Conservation (phyloP, 225 moss, liverwort and hornwort genomes). For the Straminergon stramineum region DNA sequence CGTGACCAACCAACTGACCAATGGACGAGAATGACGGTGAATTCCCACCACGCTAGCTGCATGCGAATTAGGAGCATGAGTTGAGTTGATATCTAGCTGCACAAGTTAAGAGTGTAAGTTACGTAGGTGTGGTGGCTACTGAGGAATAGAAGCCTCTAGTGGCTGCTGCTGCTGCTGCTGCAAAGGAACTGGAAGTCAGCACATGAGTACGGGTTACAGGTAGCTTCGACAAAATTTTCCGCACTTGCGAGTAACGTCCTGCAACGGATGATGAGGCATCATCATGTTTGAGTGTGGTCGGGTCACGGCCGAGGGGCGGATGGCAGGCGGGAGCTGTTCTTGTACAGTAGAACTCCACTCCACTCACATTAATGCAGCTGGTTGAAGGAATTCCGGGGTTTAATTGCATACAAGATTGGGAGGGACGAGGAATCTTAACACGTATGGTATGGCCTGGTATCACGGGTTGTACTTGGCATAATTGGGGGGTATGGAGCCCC, state of each 20-base stretch:
- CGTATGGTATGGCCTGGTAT: neutral
- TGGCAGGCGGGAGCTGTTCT: neutral
- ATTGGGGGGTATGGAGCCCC: neutral
- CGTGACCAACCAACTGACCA: too few species aligned
- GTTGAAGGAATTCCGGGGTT: neutral
- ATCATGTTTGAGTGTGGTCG: slow-evolving; percentile 13
- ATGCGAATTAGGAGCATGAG: neutral
- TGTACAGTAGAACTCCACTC: neutral
- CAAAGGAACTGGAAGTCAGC: neutral
- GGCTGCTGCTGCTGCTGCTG: neutral
- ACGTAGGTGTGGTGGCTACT: neutral
- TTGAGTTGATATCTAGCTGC: neutral
- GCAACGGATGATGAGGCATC: neutral
- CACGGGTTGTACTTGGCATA: neutral
- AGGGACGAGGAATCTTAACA: neutral
- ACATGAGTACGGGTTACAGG: neutral
- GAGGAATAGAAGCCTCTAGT: neutral
- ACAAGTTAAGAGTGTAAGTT: neutral
- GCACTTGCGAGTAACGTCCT: neutral
- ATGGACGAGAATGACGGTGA: neutral
- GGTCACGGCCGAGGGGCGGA: neutral
- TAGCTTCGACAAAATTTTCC: neutral
- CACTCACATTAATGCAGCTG: neutral
- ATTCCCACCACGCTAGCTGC: neutral
- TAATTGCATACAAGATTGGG: neutral